These are phyloP conservation scores for Exutisphaerella laricina DNA, from an alignment of 2,329 filamentous ascomycete genomes.

Conservation along the genomic window DNA sequence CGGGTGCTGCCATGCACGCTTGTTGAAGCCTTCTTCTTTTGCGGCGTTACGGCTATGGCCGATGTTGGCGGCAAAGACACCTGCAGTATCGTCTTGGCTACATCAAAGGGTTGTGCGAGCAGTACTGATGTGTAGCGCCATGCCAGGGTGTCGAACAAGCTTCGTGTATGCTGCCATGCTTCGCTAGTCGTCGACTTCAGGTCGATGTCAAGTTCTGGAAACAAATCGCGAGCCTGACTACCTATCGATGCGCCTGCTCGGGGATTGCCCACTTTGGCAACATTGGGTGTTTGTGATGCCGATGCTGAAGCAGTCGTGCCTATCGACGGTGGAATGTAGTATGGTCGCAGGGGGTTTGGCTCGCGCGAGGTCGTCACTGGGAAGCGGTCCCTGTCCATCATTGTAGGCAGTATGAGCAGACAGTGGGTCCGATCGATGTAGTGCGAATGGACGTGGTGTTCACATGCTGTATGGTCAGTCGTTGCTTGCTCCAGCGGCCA, in stretches of 20 bases:
- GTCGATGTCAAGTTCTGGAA: conserved; percentile 79
- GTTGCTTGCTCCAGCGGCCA: no score
- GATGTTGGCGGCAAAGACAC: conserved; percentile 50
- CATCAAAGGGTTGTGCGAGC: conserved; percentile 92
- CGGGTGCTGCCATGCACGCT: conserved; percentile 9
- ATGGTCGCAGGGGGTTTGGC: conserved; percentile 62
- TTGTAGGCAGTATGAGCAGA: no score
- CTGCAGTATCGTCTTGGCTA: conserved; percentile 89
- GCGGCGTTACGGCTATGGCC: conserved; percentile 29
- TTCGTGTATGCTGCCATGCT: conserved; percentile 50
- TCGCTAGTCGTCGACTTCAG: conserved; percentile 41
- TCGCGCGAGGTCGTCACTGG: conserved; percentile 43
- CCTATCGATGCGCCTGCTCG: conserved; percentile 41
- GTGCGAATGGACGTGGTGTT: neutral
- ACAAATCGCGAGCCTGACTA: conserved; percentile 70
- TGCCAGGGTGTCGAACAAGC: conserved; percentile 74
- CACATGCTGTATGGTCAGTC: neutral
- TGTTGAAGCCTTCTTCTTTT: conserved; percentile 25
- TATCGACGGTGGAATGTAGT: conserved; percentile 66
- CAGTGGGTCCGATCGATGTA: no score
- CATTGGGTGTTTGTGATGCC: conserved; percentile 10
- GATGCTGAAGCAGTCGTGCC: conserved; percentile 35
- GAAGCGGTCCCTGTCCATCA: conserved; percentile 23
- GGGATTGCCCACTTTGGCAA: conserved; percentile 4
- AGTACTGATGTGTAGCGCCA: conserved; percentile 90